Evolutionary conservation across 2,329 filamentous ascomycete genomes (phyloP), one percentile per base, ranked within the genome.

Genomic region (Diaporthe citri): DNA sequence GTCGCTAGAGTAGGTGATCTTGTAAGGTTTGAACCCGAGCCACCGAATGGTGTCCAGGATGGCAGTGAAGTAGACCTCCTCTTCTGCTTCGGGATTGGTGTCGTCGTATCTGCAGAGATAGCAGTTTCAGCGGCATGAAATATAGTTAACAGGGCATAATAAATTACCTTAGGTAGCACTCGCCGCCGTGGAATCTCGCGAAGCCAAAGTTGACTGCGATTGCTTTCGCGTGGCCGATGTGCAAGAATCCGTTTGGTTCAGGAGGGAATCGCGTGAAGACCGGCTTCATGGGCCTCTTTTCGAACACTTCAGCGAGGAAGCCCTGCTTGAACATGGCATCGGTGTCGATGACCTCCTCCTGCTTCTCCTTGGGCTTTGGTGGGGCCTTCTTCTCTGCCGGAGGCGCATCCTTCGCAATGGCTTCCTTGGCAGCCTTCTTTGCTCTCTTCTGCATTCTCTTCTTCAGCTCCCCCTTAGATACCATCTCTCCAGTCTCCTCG

Each of bases 121-220:
- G 91, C 6, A 41, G n/a, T 41, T 17, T 72, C n/a, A 76, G 69
- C n/a, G 6, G 15, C 17, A 17, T 31, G 22, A 13, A 55, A 28
- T 22, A 22, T 10, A 55, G 0, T 20, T 0, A 5, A 7, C 4
- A 4, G 13, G n/a, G 36, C 10, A 48, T n/a, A 17, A 4, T 7
- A 13, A 46, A 56, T 4, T 59, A 76, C 74, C 76, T 74, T 48
- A 77, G 56, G 62, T 76, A 76, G 51, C 74, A 75, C 76, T 92
- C 87, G 75, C 96, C 96, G 48, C 93, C 93, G 82, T 97, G 94
- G 81, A 93, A 92, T 81, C 90, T 91, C 20, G 97, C 96, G 82
- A 98, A 98, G 9, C 96, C 96, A 85, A 98, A 98, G 85, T 98
- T 98, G 83, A 98, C 92, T 0, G 95, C 93, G 83, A 98, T 98